Percentiles rank a stretch among this genome's conserved stretches.
Evolutionary conservation across 208 protist genomes (phyloP).

Genomic region (Crithidia acanthocephali): DNA sequence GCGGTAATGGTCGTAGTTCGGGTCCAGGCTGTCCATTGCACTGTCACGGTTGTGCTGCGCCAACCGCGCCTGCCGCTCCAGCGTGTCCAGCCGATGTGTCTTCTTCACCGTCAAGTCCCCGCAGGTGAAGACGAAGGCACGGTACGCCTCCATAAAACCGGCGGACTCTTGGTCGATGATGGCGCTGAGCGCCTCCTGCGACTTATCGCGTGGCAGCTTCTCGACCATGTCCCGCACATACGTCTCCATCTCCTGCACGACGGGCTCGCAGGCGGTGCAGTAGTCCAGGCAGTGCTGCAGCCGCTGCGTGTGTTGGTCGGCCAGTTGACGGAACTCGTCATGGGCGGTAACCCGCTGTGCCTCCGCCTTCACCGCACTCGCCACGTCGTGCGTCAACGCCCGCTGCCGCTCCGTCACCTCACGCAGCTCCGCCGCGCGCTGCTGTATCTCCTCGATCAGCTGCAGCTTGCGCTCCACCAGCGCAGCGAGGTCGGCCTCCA

Average conservation of each 20-base stretch:
- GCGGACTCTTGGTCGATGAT: constrained; percentile 59
- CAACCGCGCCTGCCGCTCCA: constrained; percentile 84
- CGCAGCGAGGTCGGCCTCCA: constrained; percentile 33
- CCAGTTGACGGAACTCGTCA: constrained; percentile 79
- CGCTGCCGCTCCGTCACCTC: constrained; percentile 69
- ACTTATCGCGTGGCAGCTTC: constrained; percentile 49
- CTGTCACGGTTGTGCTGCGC: constrained; percentile 80
- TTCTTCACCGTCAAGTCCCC: constrained; percentile 87
- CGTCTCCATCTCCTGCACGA: constrained; percentile 52
- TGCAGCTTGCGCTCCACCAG: constrained; percentile 50
- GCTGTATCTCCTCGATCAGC: constrained; percentile 68
- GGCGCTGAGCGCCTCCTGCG: constrained; percentile 43
- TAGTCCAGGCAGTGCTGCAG: constrained; percentile 71
- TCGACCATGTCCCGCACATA: constrained; percentile 67
- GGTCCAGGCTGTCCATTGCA: constrained; percentile 88
- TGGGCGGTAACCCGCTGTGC: constrained; percentile 66
- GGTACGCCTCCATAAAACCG: constrained; percentile 68
- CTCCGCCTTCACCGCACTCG: constrained; percentile 53
- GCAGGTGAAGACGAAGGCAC: constrained; percentile 67
- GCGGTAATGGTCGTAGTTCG: constrained; percentile 76
- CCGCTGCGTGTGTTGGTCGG: constrained; percentile 64
- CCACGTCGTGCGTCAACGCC: constrained; percentile 44
- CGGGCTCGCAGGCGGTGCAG: constrained; percentile 50
- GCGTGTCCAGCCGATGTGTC: constrained; percentile 83
- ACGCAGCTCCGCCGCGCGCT: constrained; percentile 63